These are phyloP conservation scores for Colletotrichum theobromicola DNA, from an alignment of 2,329 filamentous ascomycete genomes.

Conservation along the genomic window DNA sequence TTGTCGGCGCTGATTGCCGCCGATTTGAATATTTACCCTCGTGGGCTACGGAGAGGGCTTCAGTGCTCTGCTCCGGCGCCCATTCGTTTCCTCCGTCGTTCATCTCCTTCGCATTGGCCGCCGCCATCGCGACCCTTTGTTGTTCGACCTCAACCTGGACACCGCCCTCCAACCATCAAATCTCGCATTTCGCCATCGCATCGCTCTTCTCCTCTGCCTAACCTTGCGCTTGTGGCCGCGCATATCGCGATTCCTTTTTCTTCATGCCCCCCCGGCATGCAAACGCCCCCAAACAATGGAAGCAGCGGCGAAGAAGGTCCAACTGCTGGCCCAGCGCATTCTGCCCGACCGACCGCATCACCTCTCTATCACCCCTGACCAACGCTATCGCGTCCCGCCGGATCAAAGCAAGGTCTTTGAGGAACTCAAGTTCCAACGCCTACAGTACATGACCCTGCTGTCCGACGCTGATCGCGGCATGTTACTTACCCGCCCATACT, in stretches of 20 bases:
- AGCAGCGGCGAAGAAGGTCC: slow-evolving; percentile 62
- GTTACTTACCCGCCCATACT: slow-evolving; percentile 61
- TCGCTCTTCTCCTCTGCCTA: neutral
- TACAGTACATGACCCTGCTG: slow-evolving; percentile 64
- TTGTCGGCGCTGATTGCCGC: slow-evolving; percentile 13
- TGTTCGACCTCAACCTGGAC: slow-evolving; percentile 5
- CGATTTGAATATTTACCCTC: neutral
- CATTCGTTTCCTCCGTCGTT: slow-evolving; percentile 7
- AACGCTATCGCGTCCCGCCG: slow-evolving; percentile 50
- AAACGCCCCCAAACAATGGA: slow-evolving; percentile 55
- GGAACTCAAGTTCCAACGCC: slow-evolving; percentile 53
- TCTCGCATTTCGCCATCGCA: neutral
- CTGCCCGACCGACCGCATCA: slow-evolving; percentile 59
- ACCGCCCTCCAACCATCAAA: slow-evolving; percentile 9
- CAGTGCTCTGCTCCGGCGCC: slow-evolving; percentile 28
- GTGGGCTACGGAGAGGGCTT: slow-evolving; percentile 29
- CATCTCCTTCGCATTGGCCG: slow-evolving; percentile 5
- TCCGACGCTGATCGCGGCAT: slow-evolving; percentile 64
- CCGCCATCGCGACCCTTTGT: slow-evolving; percentile 19
- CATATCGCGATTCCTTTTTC: slow-evolving; percentile 1
- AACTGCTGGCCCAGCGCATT: slow-evolving; percentile 56
- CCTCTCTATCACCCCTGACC: slow-evolving; percentile 53
- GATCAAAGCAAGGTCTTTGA: slow-evolving; percentile 46
- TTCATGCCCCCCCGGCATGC: slow-evolving; percentile 24
- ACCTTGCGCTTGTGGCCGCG: slow-evolving; percentile 1